These are phyloP conservation scores for Pistacia vera DNA, from an alignment of 345 rosid species.

Conservation along the genomic window DNA sequence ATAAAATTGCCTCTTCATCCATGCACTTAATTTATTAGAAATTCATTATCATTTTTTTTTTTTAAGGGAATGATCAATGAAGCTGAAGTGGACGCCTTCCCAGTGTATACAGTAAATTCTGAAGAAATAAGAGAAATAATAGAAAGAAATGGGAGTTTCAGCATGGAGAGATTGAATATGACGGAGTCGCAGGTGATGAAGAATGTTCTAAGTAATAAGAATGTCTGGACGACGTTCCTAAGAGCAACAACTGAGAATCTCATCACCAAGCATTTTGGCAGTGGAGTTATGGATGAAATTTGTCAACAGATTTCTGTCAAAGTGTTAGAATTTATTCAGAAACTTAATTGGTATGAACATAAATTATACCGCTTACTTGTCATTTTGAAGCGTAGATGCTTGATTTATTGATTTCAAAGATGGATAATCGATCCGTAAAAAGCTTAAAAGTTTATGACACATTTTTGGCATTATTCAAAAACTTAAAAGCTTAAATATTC, in stretches of 20 bases:
- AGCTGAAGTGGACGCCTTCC: too few relatives aligned
- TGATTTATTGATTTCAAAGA: too few relatives aligned
- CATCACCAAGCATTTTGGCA: conserved; percentile 30
- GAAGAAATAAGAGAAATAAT: conserved; percentile 20
- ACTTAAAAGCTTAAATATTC: too few relatives aligned
- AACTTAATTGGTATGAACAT: neutral
- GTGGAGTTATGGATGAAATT: conserved; percentile 19
- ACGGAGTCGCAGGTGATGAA: neutral
- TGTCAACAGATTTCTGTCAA: conserved; percentile 12
- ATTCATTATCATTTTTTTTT: too few relatives aligned
- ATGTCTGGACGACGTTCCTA: neutral
- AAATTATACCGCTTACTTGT: neutral
- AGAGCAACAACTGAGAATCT: conserved; percentile 22
- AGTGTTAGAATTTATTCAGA: neutral
- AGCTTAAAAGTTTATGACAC: too few relatives aligned
- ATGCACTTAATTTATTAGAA: too few relatives aligned
- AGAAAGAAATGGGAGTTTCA: conserved; percentile 26
- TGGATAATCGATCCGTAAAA: too few relatives aligned
- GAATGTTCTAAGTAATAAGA: neutral
- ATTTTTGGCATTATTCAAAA: too few relatives aligned
- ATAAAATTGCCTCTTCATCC: too few relatives aligned
- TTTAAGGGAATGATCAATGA: too few relatives aligned
- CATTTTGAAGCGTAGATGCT: neutral
- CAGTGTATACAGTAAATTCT: neutral
- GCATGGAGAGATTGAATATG: conserved; percentile 23